phyloP scores from a whole-genome alignment of 2,329 filamentous ascomycete genomes.

The Scedosporium apiospermum region DNA sequence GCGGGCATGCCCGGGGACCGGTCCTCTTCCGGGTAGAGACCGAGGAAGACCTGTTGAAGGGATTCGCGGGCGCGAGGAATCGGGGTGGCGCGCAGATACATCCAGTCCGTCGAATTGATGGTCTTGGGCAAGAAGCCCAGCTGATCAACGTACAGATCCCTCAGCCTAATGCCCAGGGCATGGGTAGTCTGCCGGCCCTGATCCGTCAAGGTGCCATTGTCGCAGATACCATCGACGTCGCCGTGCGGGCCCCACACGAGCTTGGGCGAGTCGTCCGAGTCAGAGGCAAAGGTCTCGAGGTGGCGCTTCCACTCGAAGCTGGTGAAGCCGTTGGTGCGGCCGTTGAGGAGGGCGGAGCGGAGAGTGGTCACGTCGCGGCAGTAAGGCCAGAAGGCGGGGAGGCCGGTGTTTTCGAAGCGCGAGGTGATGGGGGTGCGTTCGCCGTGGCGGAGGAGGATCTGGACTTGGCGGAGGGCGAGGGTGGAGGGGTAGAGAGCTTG shows the following conservation, averaged over 20 bases:
- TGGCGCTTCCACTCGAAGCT: conserved; percentile 56
- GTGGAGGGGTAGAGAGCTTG: conserved; percentile 67
- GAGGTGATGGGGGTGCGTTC: conserved; percentile 75
- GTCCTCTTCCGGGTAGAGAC: conserved; percentile 55
- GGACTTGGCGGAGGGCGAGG: conserved; percentile 79
- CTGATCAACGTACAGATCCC: conserved; percentile 65
- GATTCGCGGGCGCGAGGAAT: conserved; percentile 70
- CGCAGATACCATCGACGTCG: conserved; percentile 74
- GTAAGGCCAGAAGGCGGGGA: conserved; percentile 76
- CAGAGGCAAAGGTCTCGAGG: conserved; percentile 69
- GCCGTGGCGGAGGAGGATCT: conserved; percentile 74
- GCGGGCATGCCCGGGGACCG: conserved; percentile 41
- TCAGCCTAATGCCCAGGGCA: conserved; percentile 56
- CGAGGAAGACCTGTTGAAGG: conserved; percentile 64
- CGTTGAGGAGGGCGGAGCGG: conserved; percentile 38
- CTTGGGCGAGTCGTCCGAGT: conserved; percentile 62
- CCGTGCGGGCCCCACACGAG: conserved; percentile 58
- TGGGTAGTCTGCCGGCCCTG: conserved; percentile 63
- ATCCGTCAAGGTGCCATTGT: conserved; percentile 67
- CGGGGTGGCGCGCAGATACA: conserved; percentile 67
- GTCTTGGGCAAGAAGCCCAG: conserved; percentile 58
- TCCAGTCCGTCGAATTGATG: conserved; percentile 40
- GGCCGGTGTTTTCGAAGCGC: conserved; percentile 73
- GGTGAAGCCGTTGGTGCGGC: conserved; percentile 24
- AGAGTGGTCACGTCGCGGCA: conserved; percentile 70